Conservation (phyloP, 1,139 yeast species). For the Sugiyamaella castrensis region DNA sequence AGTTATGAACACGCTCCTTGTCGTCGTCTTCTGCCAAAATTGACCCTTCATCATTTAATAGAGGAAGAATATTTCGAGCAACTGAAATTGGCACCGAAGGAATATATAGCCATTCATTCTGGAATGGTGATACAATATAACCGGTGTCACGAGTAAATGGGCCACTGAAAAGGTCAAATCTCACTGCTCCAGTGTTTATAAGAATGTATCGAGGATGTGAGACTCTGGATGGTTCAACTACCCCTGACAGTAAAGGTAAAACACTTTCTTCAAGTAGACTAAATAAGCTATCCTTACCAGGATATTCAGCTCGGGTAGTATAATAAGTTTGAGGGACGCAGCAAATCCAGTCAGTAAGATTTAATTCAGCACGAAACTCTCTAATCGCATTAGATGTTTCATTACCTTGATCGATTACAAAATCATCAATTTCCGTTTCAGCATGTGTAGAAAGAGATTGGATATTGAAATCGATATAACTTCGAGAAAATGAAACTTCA, state of each 20-base stretch:
- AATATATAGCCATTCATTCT: slow-evolving; percentile 69
- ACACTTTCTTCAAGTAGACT: slow-evolving; percentile 57
- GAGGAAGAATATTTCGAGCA: slow-evolving; percentile 48
- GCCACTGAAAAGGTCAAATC: slow-evolving; percentile 87
- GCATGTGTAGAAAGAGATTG: slow-evolving; percentile 68
- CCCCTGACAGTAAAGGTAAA: slow-evolving; percentile 50
- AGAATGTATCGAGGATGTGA: slow-evolving; percentile 55
- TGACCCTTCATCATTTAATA: slow-evolving; percentile 51
- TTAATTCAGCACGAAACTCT: slow-evolving; percentile 47
- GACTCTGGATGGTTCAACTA: slow-evolving; percentile 27
- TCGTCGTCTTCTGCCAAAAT: slow-evolving; percentile 34
- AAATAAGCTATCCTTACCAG: slow-evolving; percentile 59
- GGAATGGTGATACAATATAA: slow-evolving; percentile 82
- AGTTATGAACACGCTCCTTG: slow-evolving; percentile 2
- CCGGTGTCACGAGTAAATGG: slow-evolving; percentile 78
- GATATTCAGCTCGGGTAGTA: slow-evolving; percentile 65
- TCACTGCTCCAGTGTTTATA: slow-evolving; percentile 83
- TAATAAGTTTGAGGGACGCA: slow-evolving; percentile 63
- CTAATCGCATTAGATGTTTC: slow-evolving; percentile 47
- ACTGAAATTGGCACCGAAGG: slow-evolving; percentile 48
- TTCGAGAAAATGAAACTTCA: slow-evolving; percentile 45
- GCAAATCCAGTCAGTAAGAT: slow-evolving; percentile 59
- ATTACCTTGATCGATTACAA: slow-evolving; percentile 50
- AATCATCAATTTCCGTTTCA: slow-evolving; percentile 29
- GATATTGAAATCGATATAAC: slow-evolving; percentile 77